Conservation (phyloP, 2,329 filamentous ascomycete genomes). For the Didymellaceae sp. region DNA sequence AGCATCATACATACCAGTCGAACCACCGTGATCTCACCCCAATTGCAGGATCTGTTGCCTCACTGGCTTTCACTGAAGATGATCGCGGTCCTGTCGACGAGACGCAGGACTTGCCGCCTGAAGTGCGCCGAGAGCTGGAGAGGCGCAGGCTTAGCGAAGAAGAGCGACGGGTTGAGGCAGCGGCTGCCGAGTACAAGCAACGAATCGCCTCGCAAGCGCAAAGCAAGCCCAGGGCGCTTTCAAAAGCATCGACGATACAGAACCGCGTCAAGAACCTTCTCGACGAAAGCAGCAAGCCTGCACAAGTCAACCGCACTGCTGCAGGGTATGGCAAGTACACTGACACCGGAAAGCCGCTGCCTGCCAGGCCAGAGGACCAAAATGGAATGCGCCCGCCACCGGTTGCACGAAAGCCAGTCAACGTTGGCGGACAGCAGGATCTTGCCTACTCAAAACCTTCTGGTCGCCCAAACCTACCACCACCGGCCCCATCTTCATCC, state of each 20-base stretch:
- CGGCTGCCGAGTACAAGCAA: constrained; percentile 85
- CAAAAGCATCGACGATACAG: constrained; percentile 82
- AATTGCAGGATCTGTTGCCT: constrained; percentile 74
- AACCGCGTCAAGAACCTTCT: constrained; percentile 87
- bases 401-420: constrained; percentile 57
- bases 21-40: constrained; percentile 59
- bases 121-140: constrained; percentile 89
- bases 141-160: constrained; percentile 81
- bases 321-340: constrained; percentile 91
- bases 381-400: constrained; percentile 29
- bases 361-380: constrained; percentile 39
- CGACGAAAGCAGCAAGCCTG: constrained; percentile 69
- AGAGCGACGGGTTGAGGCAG: constrained; percentile 86
- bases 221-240: constrained; percentile 52
- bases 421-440: constrained; percentile 30
- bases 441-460: constrained; percentile 38
- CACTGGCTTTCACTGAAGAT: constrained; percentile 69
- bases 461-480: constrained; percentile 30
- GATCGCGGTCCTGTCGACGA: constrained; percentile 70
- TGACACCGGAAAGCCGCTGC: constrained; percentile 49
- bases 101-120: constrained; percentile 76
- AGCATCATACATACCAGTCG: constrained; percentile 26
- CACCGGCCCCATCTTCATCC: constrained; percentile 36
- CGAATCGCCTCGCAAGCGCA: constrained; percentile 70
- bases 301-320: constrained; percentile 71